Evolutionary conservation across 2,329 filamentous ascomycete genomes (phyloP), one percentile per base, ranked within the genome.

Genomic region (Fusarium sp.): DNA sequence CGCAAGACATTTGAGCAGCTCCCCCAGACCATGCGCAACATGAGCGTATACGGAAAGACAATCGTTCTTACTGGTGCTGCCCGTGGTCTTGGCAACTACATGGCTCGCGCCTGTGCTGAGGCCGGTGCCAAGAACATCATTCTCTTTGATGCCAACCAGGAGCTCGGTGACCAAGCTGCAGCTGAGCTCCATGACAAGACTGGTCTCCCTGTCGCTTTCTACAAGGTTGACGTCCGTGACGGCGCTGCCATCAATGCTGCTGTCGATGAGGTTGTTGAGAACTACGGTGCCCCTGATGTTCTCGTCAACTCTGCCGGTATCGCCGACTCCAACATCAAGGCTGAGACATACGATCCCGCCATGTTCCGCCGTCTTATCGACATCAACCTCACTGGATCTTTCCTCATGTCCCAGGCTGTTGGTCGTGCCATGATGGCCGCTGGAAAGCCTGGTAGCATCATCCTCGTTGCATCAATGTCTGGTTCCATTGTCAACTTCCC

Each of bases 401-500:
- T 94, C 86, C 84, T 94, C 70, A 90, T 93, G 84, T 86, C 91
- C 20, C 91, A 94, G 82, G 83, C 90, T n/a, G 87, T 91, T 25
- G 91, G 89, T 44, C 88, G 88, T 58, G 84, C 87, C 74, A 94
- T 94, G 91, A 94, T 94, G 81, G 83, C 85, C n/a, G 87, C 88
- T 59, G 85, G 87, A 76, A 90, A 90, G 81, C 88, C 90, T 15
- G 92, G 92, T 44, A 91, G 87, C 76, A 91, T 94, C 77, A 86
- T 94, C 76, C 88, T 94, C 67, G 88, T 94, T 56, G 91, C 91
- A 32, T 93, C 90, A 76, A 94, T 95, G 92, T 93, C 91, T 52
- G 93, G 92, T 71, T 88, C 89, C 82, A 89, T 95, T 70, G 92
- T 94, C 86, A 95, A 95, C 88, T 94, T 90, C 84, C 92, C 92